A percentile compares a stretch with the other conserved stretches of the same genome.
These are phyloP conservation scores for Exophiala alcalophila DNA, from an alignment of 2,329 filamentous ascomycete genomes.

Conservation along the genomic window DNA sequence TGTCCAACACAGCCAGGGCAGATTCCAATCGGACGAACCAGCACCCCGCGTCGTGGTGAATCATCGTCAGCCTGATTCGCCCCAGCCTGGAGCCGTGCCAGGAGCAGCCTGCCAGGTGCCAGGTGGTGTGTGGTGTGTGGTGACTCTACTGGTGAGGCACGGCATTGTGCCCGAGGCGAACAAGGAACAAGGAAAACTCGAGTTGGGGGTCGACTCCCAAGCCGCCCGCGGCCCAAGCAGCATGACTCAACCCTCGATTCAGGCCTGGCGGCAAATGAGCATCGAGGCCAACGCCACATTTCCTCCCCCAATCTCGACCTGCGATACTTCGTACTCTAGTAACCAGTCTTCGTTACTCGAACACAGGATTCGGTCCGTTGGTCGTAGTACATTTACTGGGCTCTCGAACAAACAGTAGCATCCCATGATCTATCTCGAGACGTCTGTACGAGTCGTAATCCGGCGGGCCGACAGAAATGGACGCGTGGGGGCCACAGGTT, in stretches of 20 bases:
- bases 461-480: no score
- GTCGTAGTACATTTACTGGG: no score
- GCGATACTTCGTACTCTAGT: no score
- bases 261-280: slow-evolving; percentile 20
- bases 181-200: not conserved
- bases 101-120: slow-evolving; percentile 2
- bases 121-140: slow-evolving; percentile 5
- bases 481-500: no score
- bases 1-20: slow-evolving; percentile 4
- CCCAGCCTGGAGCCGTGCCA: slow-evolving; percentile 4
- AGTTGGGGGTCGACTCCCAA: no score
- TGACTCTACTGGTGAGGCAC: slow-evolving; percentile 1
- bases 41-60: slow-evolving; percentile 12
- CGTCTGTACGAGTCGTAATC: no score
- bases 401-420: no score
- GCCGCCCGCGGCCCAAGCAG: slow-evolving; percentile 2
- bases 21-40: slow-evolving; percentile 15
- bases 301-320: slow-evolving; percentile 8
- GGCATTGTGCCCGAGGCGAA: slow-evolving; percentile 8
- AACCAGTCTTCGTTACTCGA: no score
- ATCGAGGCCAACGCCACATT: slow-evolving; percentile 9
- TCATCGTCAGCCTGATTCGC: slow-evolving; percentile 27
- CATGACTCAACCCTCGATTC: slow-evolving; percentile 19
- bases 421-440: no score
- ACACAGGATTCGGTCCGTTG: no score